Percentiles rank a stretch among this genome's conserved stretches.
Evolutionary conservation across 2,329 filamentous ascomycete genomes (phyloP).

Genomic region (Penicillium sp.): DNA sequence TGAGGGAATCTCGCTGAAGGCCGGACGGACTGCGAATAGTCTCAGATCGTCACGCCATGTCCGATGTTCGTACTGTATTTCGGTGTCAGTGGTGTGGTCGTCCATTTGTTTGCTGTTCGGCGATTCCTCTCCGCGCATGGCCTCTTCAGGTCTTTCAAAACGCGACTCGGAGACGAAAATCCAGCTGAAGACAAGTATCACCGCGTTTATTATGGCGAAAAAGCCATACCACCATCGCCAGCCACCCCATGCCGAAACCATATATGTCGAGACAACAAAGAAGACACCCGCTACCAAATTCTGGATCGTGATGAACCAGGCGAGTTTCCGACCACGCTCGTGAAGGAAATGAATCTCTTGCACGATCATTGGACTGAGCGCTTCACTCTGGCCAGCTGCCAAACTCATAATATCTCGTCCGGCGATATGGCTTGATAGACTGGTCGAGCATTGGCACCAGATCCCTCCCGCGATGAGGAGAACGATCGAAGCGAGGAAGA

Average conservation of each 20-base stretch:
- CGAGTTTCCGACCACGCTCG: slow-evolving; percentile 17
- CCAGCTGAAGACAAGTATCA: slow-evolving; percentile 10
- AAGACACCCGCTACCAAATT: slow-evolving; percentile 12
- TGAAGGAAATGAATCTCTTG: slow-evolving; percentile 20
- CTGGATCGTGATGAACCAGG: slow-evolving; percentile 19
- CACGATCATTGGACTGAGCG: slow-evolving; percentile 14
- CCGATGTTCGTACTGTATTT: slow-evolving; percentile 9
- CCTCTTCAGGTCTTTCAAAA: slow-evolving; percentile 10
- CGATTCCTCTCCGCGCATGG: slow-evolving; percentile 4
- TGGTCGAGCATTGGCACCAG: slow-evolving; percentile 19
- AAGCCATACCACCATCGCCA: slow-evolving; percentile 23
- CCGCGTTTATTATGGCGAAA: slow-evolving; percentile 14
- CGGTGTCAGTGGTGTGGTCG: no score
- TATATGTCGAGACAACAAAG: slow-evolving; percentile 16
- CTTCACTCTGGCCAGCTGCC: slow-evolving; percentile 19
- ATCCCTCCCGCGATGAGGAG: slow-evolving; percentile 12
- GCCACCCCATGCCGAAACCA: slow-evolving; percentile 13
- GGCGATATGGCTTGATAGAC: slow-evolving; percentile 19
- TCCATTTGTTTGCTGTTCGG: no score
- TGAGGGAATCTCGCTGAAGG: slow-evolving; percentile 6
- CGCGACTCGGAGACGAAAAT: slow-evolving; percentile 13
- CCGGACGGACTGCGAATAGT: slow-evolving; percentile 1
- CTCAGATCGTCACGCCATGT: slow-evolving; percentile 16
- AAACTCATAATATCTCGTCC: slow-evolving; percentile 18
- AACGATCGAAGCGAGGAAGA: slow-evolving; percentile 17